A percentile compares a stretch with the other conserved stretches of the same genome.
Conservation (phyloP, 257 asterid species). For the Penstemon eatonii region DNA sequence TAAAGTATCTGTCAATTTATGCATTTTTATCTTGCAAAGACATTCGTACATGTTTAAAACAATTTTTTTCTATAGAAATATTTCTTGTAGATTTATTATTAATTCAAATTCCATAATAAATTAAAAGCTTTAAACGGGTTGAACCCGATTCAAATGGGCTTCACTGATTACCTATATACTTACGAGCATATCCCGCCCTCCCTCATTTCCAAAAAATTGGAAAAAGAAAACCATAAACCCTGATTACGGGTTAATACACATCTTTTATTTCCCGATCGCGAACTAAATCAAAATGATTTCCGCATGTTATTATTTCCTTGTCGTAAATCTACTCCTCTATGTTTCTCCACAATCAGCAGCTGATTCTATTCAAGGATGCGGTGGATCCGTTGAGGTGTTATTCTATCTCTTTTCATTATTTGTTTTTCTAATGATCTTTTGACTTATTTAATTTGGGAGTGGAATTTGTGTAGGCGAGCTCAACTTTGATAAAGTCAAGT, state of each 20-base stretch:
- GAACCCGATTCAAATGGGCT: too few species aligned
- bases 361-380: constrained; percentile 92
- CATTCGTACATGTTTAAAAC: too few species aligned
- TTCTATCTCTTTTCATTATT: constrained; percentile 6
- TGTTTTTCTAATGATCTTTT: constrained; percentile 10
- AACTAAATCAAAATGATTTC: constrained; percentile 41
- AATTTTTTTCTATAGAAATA: too few species aligned
- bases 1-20: too few species aligned
- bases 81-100: too few species aligned
- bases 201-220: neutral
- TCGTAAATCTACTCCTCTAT: constrained; percentile 28
- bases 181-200: too few species aligned
- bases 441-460: constrained; percentile 11
- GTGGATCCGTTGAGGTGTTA: constrained; percentile 90
- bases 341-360: constrained; percentile 40
- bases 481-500: constrained; percentile 66
- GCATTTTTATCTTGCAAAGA: too few species aligned
- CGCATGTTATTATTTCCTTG: constrained; percentile 20
- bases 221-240: constrained; percentile 31
- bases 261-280: constrained; percentile 25
- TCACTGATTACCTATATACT: too few species aligned
- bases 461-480: constrained; percentile 60
- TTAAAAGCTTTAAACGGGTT: too few species aligned
- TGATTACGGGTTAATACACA: constrained; percentile 22
- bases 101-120: too few species aligned